These are phyloP conservation scores for Plectosphaerella plurivora DNA, from an alignment of 2,329 filamentous ascomycete genomes.

Conservation along the genomic window DNA sequence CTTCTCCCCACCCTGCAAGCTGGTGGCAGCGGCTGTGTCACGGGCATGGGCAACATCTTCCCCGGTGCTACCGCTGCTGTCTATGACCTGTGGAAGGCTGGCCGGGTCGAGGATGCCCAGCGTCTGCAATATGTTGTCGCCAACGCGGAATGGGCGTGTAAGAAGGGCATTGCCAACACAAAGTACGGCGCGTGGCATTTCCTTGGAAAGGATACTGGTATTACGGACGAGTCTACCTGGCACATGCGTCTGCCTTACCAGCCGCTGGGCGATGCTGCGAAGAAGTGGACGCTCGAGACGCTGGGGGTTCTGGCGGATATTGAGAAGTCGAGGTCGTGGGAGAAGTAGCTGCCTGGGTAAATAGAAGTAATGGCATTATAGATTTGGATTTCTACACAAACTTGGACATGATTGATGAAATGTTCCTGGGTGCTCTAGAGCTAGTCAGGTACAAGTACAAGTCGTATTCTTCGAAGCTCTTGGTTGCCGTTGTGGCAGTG, in stretches of 20 bases:
- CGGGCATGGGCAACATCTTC: conserved; percentile 42
- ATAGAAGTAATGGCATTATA: too few relatives aligned
- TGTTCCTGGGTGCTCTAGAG: too few relatives aligned
- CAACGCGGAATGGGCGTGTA: conserved; percentile 45
- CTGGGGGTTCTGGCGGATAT: conserved; percentile 28
- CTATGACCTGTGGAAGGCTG: conserved; percentile 34
- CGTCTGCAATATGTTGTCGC: conserved; percentile 36
- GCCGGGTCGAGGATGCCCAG: conserved; percentile 29
- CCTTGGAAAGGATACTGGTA: conserved; percentile 30
- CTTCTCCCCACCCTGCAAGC: conserved; percentile 32
- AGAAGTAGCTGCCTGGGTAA: background rate
- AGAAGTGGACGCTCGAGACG: conserved; percentile 37
- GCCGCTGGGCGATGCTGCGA: conserved; percentile 27
- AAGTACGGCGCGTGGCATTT: conserved; percentile 42
- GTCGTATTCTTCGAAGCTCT: too few relatives aligned
- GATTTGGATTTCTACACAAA: too few relatives aligned
- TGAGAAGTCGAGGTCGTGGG: conserved; percentile 19
- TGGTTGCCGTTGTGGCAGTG: too few relatives aligned
- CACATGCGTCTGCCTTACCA: conserved; percentile 38
- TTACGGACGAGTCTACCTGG: conserved; percentile 28
- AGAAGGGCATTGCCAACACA: conserved; percentile 40
- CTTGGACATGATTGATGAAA: too few relatives aligned
- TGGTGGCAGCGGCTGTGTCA: conserved; percentile 37
- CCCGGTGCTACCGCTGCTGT: conserved; percentile 34
- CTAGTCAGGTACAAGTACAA: too few relatives aligned